Evolutionary conservation across 2,329 filamentous ascomycete genomes (phyloP).

Genomic region (Dactylellina drechsleri): DNA sequence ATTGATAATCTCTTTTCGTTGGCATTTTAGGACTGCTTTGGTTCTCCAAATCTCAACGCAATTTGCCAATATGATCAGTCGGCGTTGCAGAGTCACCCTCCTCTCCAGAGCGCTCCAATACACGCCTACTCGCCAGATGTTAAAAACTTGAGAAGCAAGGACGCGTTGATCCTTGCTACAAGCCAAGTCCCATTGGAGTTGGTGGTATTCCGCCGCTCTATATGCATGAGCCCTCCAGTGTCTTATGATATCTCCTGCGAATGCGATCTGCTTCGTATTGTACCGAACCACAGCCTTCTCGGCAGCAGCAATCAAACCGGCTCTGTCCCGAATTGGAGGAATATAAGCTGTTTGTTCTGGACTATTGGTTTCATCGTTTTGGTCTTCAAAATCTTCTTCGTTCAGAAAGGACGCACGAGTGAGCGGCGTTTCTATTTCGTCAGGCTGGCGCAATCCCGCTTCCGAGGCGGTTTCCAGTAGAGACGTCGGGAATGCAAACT

Average conservation of each 20-base stretch:
- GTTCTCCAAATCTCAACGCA: conserved; percentile 43
- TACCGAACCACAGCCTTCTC: conserved; percentile 42
- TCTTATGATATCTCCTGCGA: conserved; percentile 33
- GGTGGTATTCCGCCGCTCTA: conserved; percentile 37
- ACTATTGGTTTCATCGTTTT: conserved; percentile 31
- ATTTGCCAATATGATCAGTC: conserved; percentile 15
- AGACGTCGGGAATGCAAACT: conserved; percentile 51
- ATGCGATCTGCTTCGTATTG: conserved; percentile 30
- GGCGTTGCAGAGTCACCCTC: conserved; percentile 24
- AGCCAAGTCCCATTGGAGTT: conserved; percentile 49
- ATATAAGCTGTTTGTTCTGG: conserved; percentile 44
- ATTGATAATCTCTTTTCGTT: conserved; percentile 38
- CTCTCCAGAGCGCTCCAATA: conserved; percentile 47
- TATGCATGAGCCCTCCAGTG: conserved; percentile 44
- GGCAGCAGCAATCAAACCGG: conserved; percentile 36
- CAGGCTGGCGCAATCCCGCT: conserved; percentile 18
- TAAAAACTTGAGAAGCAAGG: conserved; percentile 44
- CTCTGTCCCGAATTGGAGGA: conserved; percentile 46
- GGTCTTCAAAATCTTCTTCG: conserved; percentile 49
- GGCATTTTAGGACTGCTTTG: conserved; percentile 37
- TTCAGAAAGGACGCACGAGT: conserved; percentile 50
- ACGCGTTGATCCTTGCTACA: conserved; percentile 49
- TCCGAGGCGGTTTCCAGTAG: conserved; percentile 44
- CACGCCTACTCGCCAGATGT: conserved; percentile 35
- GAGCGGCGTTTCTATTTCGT: conserved; percentile 32